Evolutionary conservation across 345 rosid species (phyloP).

Genomic region (Eucalyptus sp.): DNA sequence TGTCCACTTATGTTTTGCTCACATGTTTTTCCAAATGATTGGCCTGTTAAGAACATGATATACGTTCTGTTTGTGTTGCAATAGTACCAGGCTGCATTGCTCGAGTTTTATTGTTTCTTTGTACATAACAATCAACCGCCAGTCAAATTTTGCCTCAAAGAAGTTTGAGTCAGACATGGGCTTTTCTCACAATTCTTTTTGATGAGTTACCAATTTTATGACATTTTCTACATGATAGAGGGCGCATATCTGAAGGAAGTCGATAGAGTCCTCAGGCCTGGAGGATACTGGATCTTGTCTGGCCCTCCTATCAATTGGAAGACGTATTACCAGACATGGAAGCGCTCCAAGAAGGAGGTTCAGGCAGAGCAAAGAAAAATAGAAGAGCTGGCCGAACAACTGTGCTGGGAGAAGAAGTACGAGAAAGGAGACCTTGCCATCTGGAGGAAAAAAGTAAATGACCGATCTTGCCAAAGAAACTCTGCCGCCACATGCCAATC

Average conservation of each 20-base stretch:
- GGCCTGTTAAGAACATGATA: not conserved
- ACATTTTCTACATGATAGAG: constrained; percentile 18
- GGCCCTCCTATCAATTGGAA: constrained; percentile 99
- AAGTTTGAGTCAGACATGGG: not conserved
- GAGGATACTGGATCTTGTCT: constrained; percentile 94
- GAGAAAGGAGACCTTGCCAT: constrained; percentile 95
- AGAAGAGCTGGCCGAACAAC: constrained; percentile 68
- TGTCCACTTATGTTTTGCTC: not conserved
- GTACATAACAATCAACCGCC: not conserved
- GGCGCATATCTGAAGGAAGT: constrained; percentile 90
- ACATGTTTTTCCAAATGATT: not conserved
- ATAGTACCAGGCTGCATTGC: not conserved
- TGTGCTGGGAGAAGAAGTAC: constrained; percentile 99
- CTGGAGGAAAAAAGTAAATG: constrained; percentile 57
- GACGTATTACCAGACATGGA: constrained; percentile 80
- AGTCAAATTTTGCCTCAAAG: not conserved
- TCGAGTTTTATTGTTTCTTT: not conserved
- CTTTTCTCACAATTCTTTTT: not conserved
- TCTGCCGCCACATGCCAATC: constrained; percentile 36
- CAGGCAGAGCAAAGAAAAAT: constrained; percentile 74
- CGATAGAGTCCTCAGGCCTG: constrained; percentile 94
- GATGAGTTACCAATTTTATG: not conserved
- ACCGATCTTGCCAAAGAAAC: constrained; percentile 46
- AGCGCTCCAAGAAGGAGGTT: constrained; percentile 66
- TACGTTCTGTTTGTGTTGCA: not conserved